Evolutionary conservation across 768 basidiomycete species (phyloP).

Genomic region (Phanerochaete carnosa): DNA sequence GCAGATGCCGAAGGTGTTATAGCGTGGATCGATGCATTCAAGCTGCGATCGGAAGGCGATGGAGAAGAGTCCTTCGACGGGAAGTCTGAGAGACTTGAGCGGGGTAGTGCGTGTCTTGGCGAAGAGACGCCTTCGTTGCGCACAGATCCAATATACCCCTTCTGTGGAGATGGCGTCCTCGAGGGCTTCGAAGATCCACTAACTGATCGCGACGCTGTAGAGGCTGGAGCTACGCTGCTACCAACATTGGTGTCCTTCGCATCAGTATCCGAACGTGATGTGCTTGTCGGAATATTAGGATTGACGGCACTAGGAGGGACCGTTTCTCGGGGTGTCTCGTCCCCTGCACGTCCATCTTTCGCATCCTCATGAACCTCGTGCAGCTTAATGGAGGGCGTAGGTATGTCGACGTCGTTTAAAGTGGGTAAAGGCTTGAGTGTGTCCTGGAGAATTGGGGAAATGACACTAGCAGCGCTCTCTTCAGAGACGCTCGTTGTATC

Average conservation of each 20-base stretch:
- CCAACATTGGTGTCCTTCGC: neutral
- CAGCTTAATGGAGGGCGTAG: slow-evolving; percentile 9
- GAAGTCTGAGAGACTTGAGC: neutral
- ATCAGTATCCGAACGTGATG: neutral
- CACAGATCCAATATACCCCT: neutral
- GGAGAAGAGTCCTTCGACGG: slow-evolving; percentile 24
- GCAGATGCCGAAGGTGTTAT: slow-evolving; percentile 35
- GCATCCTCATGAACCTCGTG: slow-evolving; percentile 6
- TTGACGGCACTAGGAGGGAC: neutral
- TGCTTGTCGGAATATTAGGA: neutral
- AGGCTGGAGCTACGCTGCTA: neutral
- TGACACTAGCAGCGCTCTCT: slow-evolving; percentile 21
- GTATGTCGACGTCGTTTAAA: slow-evolving; percentile 25
- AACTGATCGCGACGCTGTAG: neutral
- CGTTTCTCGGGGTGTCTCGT: slow-evolving; percentile 9
- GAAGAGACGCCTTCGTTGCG: neutral
- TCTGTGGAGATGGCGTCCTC: neutral
- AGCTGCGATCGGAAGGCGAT: slow-evolving; percentile 27
- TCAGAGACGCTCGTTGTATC: neutral
- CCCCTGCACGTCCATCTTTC: neutral
- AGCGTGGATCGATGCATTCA: slow-evolving; percentile 57
- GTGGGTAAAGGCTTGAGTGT: slow-evolving; percentile 60
- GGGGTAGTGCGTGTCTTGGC: neutral
- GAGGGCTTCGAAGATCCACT: neutral
- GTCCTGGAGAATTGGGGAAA: slow-evolving; percentile 68